phyloP scores from a whole-genome alignment of 2,329 filamentous ascomycete species.

The Stagonosporopsis tanaceti region DNA sequence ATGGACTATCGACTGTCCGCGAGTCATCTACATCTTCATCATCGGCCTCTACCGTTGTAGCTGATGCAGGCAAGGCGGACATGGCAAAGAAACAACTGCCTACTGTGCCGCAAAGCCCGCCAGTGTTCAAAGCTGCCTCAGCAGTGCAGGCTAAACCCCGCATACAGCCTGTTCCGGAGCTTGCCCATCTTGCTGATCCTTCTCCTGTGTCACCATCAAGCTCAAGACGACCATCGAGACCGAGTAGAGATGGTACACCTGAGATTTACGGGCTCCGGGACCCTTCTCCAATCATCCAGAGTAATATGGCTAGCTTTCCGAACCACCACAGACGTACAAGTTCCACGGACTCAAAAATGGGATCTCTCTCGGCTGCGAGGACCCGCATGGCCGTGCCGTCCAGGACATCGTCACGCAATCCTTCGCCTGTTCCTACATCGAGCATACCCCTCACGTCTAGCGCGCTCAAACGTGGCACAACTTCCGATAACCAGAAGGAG shows the following conservation, averaged over 20 bases:
- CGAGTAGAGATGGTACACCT: slow-evolving; percentile 56
- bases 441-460: slow-evolving; percentile 34
- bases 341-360: slow-evolving; percentile 55
- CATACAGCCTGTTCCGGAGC: slow-evolving; percentile 47
- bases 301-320: slow-evolving; percentile 60
- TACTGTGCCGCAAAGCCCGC: slow-evolving; percentile 63
- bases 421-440: slow-evolving; percentile 50
- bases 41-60: slow-evolving; percentile 72
- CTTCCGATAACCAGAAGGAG: slow-evolving; percentile 49
- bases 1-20: slow-evolving; percentile 70
- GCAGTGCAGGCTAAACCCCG: slow-evolving; percentile 22
- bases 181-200: slow-evolving; percentile 69
- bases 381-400: slow-evolving; percentile 37
- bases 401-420: slow-evolving; percentile 48
- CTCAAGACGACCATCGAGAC: slow-evolving; percentile 56
- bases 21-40: slow-evolving; percentile 78
- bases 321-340: slow-evolving; percentile 60
- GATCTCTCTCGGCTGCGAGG: slow-evolving; percentile 25
- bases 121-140: slow-evolving; percentile 15
- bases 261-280: slow-evolving; percentile 55
- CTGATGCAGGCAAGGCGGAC: slow-evolving; percentile 56
- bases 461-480: slow-evolving; percentile 40
- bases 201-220: slow-evolving; percentile 57
- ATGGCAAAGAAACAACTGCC: slow-evolving; percentile 39
- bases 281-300: slow-evolving; percentile 63